phyloP scores from a whole-genome alignment of 2,329 filamentous ascomycete genomes.

The Claviceps capensis region DNA sequence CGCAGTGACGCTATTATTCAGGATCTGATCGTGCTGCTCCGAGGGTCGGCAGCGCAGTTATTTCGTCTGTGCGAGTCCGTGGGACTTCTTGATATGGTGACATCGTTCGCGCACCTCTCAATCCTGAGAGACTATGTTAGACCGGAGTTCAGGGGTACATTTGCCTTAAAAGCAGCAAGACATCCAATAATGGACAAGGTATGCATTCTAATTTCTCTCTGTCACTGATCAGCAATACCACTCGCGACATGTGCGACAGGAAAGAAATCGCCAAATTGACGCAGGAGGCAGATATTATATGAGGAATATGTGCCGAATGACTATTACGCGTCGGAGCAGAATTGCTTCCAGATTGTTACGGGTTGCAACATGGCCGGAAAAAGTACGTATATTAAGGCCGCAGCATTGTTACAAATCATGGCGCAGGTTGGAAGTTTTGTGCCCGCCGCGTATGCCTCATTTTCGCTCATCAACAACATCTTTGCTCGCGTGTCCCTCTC shows the following conservation, averaged over 20 bases:
- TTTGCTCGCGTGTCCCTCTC: slow-evolving; percentile 82
- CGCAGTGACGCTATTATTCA: slow-evolving; percentile 70
- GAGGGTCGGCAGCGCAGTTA: slow-evolving; percentile 54
- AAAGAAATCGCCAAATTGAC: not conserved
- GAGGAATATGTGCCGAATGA: slow-evolving; percentile 76
- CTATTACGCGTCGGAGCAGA: slow-evolving; percentile 67
- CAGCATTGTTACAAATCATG: slow-evolving; percentile 82
- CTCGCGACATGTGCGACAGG: not conserved
- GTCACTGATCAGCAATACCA: not conserved
- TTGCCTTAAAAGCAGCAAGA: slow-evolving; percentile 60
- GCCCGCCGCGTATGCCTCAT: slow-evolving; percentile 69
- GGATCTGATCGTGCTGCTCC: slow-evolving; percentile 57
- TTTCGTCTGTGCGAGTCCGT: slow-evolving; percentile 81
- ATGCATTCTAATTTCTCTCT: not conserved
- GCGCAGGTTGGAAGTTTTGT: slow-evolving; percentile 87
- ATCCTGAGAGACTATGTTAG: slow-evolving; percentile 46
- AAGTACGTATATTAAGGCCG: slow-evolving; percentile 80
- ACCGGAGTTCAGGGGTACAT: slow-evolving; percentile 52
- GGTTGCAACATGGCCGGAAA: slow-evolving; percentile 98
- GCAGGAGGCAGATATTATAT: slow-evolving; percentile 35
- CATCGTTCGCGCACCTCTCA: slow-evolving; percentile 61
- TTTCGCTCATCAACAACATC: slow-evolving; percentile 68
- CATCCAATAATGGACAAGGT: slow-evolving; percentile 69
- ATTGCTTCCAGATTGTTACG: slow-evolving; percentile 83
- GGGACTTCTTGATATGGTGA: slow-evolving; percentile 75